Evolutionary conservation across 1,139 yeast genomes (phyloP), one percentile per base, ranked within the genome.

Genomic region (Yamadazyma diospyri): DNA sequence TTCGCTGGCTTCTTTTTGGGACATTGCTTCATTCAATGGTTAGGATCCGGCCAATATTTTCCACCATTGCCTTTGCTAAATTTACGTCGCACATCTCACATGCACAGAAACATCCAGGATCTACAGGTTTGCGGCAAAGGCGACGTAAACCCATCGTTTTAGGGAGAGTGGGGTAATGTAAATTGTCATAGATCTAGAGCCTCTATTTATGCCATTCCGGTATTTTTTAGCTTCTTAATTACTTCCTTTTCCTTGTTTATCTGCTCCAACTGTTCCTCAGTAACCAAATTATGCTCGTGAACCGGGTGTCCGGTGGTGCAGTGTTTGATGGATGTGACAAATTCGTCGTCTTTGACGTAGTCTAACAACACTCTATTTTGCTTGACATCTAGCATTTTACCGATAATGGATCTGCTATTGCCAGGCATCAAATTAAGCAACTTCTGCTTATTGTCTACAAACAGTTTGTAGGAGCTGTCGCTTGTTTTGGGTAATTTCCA

Each of bases 401-500:
- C 65, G 46, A 58, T 52, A 39, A 57, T 60, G 38, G 26, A 56
- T 45, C 54, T 61, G 29, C 64, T 56, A n/a, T 51, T 56, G 3
- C 37, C 25, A 1, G 76, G 76, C 38, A 69, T 53, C 23, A 67
- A 49, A 27, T 60, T 51, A 32, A 65, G 56, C 16, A 69, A 48
- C 30, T 66, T 50, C 5, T 36, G 40, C 17, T 30, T 24, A 20
- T 41, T 33, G 10, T 32, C 16, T 4, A 67, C 62, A 60, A 57
- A 57, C 51, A 69, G 55, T 53, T 72, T 49, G 64, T 58, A 62
- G 50, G 79, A 71, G 22, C 74, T 72, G 48, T 81, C 88, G 12
- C 70, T 58, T 20, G 61, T 57, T 44, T 75, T 74, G 17, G 92
- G 89, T 6, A 79, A 68, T 48, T 81, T 81, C 94, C 94, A 83